Base-by-base conservation (phyloP, 257 asterid species). In the Eustoma russellianum region DNA sequence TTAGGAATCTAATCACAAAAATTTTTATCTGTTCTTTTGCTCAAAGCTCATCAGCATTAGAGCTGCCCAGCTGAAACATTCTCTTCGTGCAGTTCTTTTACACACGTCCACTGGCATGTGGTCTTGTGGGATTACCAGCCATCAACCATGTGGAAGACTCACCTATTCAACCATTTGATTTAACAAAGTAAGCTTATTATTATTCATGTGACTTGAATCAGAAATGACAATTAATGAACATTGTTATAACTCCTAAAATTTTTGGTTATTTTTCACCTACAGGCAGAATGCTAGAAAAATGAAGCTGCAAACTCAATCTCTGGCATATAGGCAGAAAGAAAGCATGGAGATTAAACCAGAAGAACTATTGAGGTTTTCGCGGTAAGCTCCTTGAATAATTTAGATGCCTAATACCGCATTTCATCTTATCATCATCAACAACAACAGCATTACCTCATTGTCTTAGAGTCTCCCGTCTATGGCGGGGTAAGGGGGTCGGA, bases 41-140 rank as follows among this genome's bases (percentile, higher is more conserved):
- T 19, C 28, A 19, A 19, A 24, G 30, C 30, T 24, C 30, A 24
- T 24, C 3, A 24, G 30, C 30, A 0, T 0, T 24, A 24, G 30
- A 24, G 30, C 30, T 24, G 30, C 3, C 30, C 30, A 24, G 30
- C 30, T 24, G 30, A 24, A 24, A 24, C 2, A 61, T n/a, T 17
- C 30, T 61, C 33, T 55, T 35, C 24, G 46, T 77, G 72, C 79
- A 85, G 94, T 79, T 65, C 66, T 83, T 83, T 56, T 56, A 53
- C 1, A 61, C 79, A 41, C 76, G 79, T 48, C 94, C 94, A 57
- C 59, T 72, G 64, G 79, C 90, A n/a, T 83, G 94, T 48, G 81
- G 66, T 16, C 70, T 76, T 53, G 72, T 86, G 13, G 94, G 76
- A 55, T 73, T 83, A 30, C 94, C 90, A 2, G 61, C 49, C 46